Evolutionary conservation across 768 basidiomycete genomes (phyloP).

Genomic region (Agaricus subrufescens): DNA sequence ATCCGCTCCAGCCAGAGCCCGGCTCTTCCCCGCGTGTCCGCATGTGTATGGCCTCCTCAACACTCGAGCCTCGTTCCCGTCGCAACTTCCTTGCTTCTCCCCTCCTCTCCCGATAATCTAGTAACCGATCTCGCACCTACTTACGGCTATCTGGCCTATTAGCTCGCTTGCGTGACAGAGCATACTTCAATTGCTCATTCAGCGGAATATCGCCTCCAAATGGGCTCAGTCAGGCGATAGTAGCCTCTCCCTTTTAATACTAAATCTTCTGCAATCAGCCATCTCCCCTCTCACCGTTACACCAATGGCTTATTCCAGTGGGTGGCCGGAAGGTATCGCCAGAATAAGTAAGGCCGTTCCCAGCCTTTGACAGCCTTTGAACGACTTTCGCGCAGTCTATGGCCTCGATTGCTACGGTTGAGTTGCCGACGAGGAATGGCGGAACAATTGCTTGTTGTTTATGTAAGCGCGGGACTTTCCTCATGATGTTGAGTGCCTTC

Average conservation of each 20-base stretch:
- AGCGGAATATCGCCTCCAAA: slow-evolving; percentile 1
- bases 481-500: too few relatives aligned
- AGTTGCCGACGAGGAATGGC: neutral
- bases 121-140: neutral
- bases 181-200: slow-evolving; percentile 5
- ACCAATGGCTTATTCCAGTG: neutral
- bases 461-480: neutral
- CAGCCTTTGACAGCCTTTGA: neutral
- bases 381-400: neutral
- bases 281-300: neutral
- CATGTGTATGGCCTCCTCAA: neutral
- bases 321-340: slow-evolving; percentile 4
- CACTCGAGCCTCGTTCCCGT: slow-evolving; percentile 9
- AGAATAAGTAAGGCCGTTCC: neutral
- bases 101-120: neutral
- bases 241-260: neutral
- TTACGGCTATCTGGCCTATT: slow-evolving; percentile 8
- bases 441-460: slow-evolving; percentile 2
- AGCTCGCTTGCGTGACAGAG: slow-evolving; percentile 7
- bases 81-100: slow-evolving; percentile 6
- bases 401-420: neutral
- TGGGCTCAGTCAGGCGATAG: slow-evolving; percentile 2
- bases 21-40: slow-evolving; percentile 3
- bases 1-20: slow-evolving; percentile 2
- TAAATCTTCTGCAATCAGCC: neutral